Evolutionary conservation across 2,329 filamentous ascomycete species (phyloP).

Genomic region (Aspergillus luchuensis): DNA sequence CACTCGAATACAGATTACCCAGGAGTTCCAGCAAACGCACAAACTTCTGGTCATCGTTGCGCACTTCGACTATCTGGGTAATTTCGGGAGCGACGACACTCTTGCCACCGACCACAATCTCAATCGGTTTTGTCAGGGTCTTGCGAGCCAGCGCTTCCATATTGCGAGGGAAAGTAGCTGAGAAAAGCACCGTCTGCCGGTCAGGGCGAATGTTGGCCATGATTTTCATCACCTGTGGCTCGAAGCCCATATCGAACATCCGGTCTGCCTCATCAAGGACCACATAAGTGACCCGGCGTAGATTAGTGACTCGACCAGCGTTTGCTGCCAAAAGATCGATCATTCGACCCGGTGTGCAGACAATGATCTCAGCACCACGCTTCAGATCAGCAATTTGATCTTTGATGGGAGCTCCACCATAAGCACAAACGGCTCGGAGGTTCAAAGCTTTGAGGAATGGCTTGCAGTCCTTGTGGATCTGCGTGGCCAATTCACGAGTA

Average conservation of each 20-base stretch:
- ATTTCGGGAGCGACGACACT: conserved; percentile 72
- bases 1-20: conserved; percentile 72
- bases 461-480: conserved; percentile 93
- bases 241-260: conserved; percentile 99
- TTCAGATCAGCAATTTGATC: conserved; percentile 97
- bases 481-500: conserved; percentile 87
- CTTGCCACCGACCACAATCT: conserved; percentile 88
- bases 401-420: conserved; percentile 92
- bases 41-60: conserved; percentile 81
- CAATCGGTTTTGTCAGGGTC: conserved; percentile 78
- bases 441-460: conserved; percentile 87
- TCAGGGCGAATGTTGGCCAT: conserved; percentile 89
- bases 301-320: conserved; percentile 88
- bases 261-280: conserved; percentile 96
- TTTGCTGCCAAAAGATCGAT: conserved; percentile 95
- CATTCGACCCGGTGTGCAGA: conserved; percentile 92
- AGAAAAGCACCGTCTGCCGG: conserved; percentile 92
- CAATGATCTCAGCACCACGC: conserved; percentile 89
- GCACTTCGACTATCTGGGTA: conserved; percentile 86
- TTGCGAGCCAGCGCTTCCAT: conserved; percentile 92
- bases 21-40: conserved; percentile 79
- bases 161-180: conserved; percentile 90
- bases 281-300: conserved; percentile 86
- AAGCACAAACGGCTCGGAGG: conserved; percentile 85
- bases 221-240: conserved; percentile 97